Base-by-base conservation (phyloP, 768 basidiomycete species). In the Porpolomopsis calyptriformis region DNA sequence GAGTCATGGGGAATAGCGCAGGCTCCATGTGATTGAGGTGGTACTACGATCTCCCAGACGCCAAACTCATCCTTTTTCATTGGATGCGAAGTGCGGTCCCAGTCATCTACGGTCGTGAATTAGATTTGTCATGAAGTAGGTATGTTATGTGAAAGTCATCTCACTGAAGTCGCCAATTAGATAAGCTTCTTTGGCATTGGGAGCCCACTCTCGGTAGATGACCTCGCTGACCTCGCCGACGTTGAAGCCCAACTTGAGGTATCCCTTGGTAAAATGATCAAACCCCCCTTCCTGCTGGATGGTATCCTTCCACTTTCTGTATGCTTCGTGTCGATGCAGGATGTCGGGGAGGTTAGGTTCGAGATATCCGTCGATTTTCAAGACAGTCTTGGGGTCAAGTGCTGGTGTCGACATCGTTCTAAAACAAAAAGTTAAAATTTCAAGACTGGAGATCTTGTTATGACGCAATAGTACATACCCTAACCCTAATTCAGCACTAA, bases 91-190 rank as follows among this genome's bases (percentile, higher is more conserved):
- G 72, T 62, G 52, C 93, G 79, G 56, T 83, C 77, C 96, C 96
- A 99, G 39, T 72, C 68, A 61, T 99, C 94, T 96, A 51, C 9
- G 43, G 26, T 23, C 25, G 24, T 19, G 12, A 16, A n/a, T 4
- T 18, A 6, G 4, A 3, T 16, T 26, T 43, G 41, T 10, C 9
- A 43, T n/a, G n/a, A n/a, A n/a, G n/a, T n/a, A n/a, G n/a, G n/a
- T n/a, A 34, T 40, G 23, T 35, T 43, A 39, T 47, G 35, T 43
- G 49, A 39, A 42, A 50, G 14, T 25, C 18, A 22, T 77, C 90
- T 64, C 53, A 97, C 93, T 99, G 71, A 99, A 99, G 38, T 99
- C 94, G 36, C 96, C 96, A 55, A 90, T 90, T 47, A 99, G 65
- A 59, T 68, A 74, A 2, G 93, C 94, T 55, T 84, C 81, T 37